A percentile compares a stretch with the other conserved stretches of the same genome.
Conservation (phyloP, 2,329 filamentous ascomycete genomes). For the Fusarium sp. region DNA sequence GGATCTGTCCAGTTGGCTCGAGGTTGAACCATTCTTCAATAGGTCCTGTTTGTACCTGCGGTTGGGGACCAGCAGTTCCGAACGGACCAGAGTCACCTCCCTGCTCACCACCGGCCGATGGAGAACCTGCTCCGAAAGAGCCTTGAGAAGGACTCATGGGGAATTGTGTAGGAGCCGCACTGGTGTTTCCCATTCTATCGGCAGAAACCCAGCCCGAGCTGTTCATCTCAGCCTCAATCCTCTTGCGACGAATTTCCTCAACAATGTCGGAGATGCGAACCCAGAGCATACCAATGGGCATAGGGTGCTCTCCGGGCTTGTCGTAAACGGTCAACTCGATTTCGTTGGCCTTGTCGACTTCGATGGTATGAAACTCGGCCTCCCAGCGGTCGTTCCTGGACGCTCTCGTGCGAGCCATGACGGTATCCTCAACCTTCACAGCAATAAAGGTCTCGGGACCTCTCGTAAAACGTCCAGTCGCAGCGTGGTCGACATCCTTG, state of each 20-base stretch:
- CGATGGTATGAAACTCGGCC: conserved; percentile 89
- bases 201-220: conserved; percentile 97
- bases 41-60: conserved; percentile 66
- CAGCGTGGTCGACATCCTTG: conserved; percentile 93
- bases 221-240: conserved; percentile 95
- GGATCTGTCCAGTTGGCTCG: conserved; percentile 92
- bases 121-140: conserved; percentile 58
- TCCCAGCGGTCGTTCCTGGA: conserved; percentile 92
- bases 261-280: conserved; percentile 96
- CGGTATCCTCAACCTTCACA: conserved; percentile 94
- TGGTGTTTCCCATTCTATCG: conserved; percentile 83
- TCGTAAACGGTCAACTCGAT: conserved; percentile 98
- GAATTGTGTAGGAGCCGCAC: conserved; percentile 65
- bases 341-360: conserved; percentile 98
- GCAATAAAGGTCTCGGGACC: conserved; percentile 96
- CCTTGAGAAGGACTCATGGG: conserved; percentile 64
- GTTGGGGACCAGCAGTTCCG: conserved; percentile 56
- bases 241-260: conserved; percentile 97
- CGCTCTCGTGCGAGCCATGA: conserved; percentile 87
- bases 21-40: conserved; percentile 98
- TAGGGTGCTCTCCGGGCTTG: conserved; percentile 88
- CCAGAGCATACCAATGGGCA: conserved; percentile 96
- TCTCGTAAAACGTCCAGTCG: conserved; percentile 84
- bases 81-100: conserved; percentile 49
- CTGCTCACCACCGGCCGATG: conserved; percentile 54